These are phyloP conservation scores for Pythium aquatile DNA, from an alignment of 352 stramenopile genomes.

Conservation along the genomic window DNA sequence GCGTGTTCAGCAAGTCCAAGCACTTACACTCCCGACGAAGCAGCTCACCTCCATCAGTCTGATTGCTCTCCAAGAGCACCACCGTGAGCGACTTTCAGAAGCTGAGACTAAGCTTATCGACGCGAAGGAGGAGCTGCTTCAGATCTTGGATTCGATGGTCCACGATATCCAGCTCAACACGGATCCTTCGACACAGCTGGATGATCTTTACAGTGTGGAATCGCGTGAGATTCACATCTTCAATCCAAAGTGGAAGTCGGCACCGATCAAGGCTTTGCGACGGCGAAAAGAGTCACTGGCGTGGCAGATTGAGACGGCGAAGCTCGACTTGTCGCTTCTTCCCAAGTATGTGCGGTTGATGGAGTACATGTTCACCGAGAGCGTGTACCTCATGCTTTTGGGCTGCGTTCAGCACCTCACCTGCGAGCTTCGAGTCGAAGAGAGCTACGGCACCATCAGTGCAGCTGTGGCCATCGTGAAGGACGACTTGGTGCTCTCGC, in stretches of 20 bases:
- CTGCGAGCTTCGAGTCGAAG: constrained; percentile 36
- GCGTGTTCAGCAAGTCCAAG: constrained; percentile 42
- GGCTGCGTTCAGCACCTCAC: constrained; percentile 37
- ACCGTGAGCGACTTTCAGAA: constrained; percentile 35
- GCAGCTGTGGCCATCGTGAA: constrained; percentile 45
- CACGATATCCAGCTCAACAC: constrained; percentile 39
- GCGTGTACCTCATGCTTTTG: constrained; percentile 66
- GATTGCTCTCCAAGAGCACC: constrained; percentile 41
- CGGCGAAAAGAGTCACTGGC: constrained; percentile 33
- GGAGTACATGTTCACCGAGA: constrained; percentile 72
- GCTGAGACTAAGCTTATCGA: constrained; percentile 67
- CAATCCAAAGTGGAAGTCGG: constrained; percentile 64
- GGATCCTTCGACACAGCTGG: constrained; percentile 42
- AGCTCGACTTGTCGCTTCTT: constrained; percentile 44
- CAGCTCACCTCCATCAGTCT: constrained; percentile 32
- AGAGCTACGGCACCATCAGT: constrained; percentile 42
- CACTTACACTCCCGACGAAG: constrained; percentile 38
- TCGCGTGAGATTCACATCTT: constrained; percentile 39
- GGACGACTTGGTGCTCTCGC: constrained; percentile 41
- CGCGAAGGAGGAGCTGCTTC: constrained; percentile 54
- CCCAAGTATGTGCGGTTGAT: constrained; percentile 55
- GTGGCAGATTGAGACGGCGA: constrained; percentile 43
- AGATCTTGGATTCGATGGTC: constrained; percentile 52
- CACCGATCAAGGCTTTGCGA: constrained; percentile 47
- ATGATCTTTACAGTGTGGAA: constrained; percentile 51